Base-by-base conservation (phyloP, 2,329 filamentous ascomycete genomes). In the Paecilomyces fulvus region DNA sequence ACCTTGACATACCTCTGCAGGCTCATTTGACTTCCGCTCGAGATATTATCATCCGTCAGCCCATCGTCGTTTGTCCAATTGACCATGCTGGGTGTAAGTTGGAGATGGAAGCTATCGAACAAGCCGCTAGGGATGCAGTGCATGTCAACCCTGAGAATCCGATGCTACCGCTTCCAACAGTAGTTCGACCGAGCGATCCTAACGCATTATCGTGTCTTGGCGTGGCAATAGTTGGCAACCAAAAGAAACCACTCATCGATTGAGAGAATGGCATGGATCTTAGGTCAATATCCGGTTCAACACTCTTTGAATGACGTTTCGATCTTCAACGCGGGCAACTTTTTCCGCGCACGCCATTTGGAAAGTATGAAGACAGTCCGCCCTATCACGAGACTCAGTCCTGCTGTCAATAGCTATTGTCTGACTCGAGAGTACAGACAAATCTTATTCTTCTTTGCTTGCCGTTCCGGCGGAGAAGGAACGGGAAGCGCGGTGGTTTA, bases 101-200 rank as follows among this genome's bases (percentile, higher is more conserved):
- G 70, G 94, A 97, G 75, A 96, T 99, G 90, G 92, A 96, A 66
- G 92, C 92, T 37, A 97, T 99, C 61, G 92, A 96, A 69, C 90
- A 96, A 73, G 89, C 94, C 0, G 94, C 94, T 49, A 92, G 92
- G 72, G 92, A 97, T 64, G 92, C 94, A 1, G 88, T 89, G 14
- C 85, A 89, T 59, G 87, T 97, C 59, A 90, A 92, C 63, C 88
- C 88, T 0, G 90, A 95, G 59, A 94, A 94, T 65, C 94, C 92
- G 0, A 92, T 95, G 86, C 75, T 96, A n/a, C 92, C 94, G 0
- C 87, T 92, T 1, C 85, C 87, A 60, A 86, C 83, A 7, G 94
- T 99, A 60, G 83, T 97, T 57, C 80, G 88, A 53, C 85, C 90
- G 4, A 86, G 82, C 59, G 92, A 97, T 68, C 84, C 78, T 31